Evolutionary conservation across 345 rosid genomes (phyloP).

Genomic region (Bruguiera sexangula): DNA sequence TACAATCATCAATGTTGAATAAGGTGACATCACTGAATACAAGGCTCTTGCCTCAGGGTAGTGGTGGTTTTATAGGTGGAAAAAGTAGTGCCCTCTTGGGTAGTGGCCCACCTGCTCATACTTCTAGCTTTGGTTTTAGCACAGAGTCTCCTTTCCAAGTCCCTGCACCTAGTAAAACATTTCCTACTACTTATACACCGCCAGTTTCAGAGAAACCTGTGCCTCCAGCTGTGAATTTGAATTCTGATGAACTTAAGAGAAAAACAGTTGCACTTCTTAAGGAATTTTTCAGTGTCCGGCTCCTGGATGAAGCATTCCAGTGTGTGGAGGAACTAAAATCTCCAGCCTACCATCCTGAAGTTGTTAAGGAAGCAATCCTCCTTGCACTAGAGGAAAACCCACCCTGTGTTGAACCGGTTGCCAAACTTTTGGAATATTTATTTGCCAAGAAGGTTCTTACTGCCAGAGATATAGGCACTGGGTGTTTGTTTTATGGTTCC

Average conservation of each 20-base stretch:
- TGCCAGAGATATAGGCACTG: constrained; percentile 47
- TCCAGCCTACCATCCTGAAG: constrained; percentile 64
- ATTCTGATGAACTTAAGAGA: constrained; percentile 47
- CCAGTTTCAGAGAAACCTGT: constrained; percentile 32
- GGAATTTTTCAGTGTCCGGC: constrained; percentile 58
- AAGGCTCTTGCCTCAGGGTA: constrained; percentile 76
- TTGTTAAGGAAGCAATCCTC: constrained; percentile 74
- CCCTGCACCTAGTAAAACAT: constrained; percentile 25
- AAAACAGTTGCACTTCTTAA: constrained; percentile 64
- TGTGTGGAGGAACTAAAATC: constrained; percentile 69
- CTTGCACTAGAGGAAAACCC: constrained; percentile 74
- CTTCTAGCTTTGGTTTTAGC: constrained; percentile 18
- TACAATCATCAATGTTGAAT: constrained; percentile 40
- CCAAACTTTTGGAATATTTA: constrained; percentile 49
- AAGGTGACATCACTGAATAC: constrained; percentile 57
- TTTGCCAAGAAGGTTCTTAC: constrained; percentile 46
- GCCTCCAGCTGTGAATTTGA: constrained; percentile 33
- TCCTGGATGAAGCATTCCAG: constrained; percentile 65
- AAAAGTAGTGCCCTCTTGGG: constrained; percentile 80
- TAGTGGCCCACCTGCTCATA: constrained; percentile 30
- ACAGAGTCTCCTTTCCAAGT: constrained; percentile 31
- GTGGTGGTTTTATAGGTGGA: constrained; percentile 56
- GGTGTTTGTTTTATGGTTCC: constrained; percentile 64
- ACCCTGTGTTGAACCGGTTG: constrained; percentile 47
- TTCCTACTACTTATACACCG: constrained; percentile 24